Evolutionary conservation across 192 early-diverging fungal genomes (phyloP), one percentile per base, ranked within the genome.

Genomic region (Piromyces sp.): DNA sequence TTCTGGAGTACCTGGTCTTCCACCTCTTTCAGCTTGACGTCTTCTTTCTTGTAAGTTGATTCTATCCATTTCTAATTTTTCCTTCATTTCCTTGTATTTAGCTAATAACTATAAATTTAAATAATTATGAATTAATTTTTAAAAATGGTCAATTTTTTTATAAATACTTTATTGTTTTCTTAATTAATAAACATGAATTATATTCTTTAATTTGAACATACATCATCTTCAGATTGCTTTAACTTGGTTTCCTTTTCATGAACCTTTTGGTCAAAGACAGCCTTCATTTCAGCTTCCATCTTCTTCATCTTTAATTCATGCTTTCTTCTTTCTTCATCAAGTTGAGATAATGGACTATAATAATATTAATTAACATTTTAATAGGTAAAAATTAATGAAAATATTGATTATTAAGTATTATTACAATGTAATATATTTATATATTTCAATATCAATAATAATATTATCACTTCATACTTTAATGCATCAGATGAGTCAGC

Each of bases 231-330:
- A 68, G 92, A 93, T 86, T 96, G 95, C 89, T 97, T 99, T 82
- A 99, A 90, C 89, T 98, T 98, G 83, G 95, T 87, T 86, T 99
- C 96, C 88, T 98, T 98, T 88, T 99, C 97, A 81, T 96, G 94
- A 5, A 99, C 97, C 91, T 99, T 98, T 82, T 95, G 94, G 87
- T 96, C 94, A 93, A 99, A 99, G 79, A 99, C 97, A 78, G 93
- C 89, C 87, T 96, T 96, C 97, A 99, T 99, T 87, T 99, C 97
- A 31, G 93, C 91, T 86, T 99, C 96, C 97, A 99, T 98, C 90
- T 97, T 97, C 79, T 92, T 90, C 88, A 99, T 90, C 89, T 98
- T 98, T 83, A 91, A 92, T 87, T 99, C 96, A 82, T 99, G 97
- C 36, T 94, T 88, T 37, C 91, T 85, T 79, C 92, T 92, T 89